These are phyloP conservation scores for Xylaria nigripes DNA, from an alignment of 495 filamentous ascomycete genomes.

Conservation along the genomic window DNA sequence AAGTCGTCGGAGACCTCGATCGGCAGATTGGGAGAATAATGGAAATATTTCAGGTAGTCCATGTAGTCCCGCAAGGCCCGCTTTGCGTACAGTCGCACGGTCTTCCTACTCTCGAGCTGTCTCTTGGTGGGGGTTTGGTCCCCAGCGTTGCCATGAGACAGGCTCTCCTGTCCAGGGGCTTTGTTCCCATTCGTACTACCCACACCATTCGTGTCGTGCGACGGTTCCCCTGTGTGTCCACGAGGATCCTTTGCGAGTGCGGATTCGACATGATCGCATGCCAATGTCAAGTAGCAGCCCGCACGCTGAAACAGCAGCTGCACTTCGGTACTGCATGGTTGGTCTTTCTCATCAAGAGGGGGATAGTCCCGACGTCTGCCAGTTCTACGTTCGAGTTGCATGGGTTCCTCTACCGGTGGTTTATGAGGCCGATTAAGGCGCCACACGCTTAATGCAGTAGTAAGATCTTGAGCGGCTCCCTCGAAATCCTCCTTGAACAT, in stretches of 20 bases:
- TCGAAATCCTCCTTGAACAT: slow-evolving; percentile 68
- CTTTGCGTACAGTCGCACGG: slow-evolving; percentile 62
- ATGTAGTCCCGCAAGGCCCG: slow-evolving; percentile 64
- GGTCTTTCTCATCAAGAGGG: slow-evolving; percentile 57
- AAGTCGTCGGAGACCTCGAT: slow-evolving; percentile 59
- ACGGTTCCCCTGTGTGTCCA: slow-evolving; percentile 7
- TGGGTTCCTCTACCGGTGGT: slow-evolving; percentile 31
- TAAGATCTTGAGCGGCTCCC: slow-evolving; percentile 60
- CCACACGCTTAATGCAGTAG: slow-evolving; percentile 51
- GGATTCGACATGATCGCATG: slow-evolving; percentile 52
- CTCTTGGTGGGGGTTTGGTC: slow-evolving; percentile 36
- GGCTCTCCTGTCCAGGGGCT: slow-evolving; percentile 9
- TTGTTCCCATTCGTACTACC: slow-evolving; percentile 1
- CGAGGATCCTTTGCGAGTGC: slow-evolving; percentile 32
- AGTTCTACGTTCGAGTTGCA: slow-evolving; percentile 26
- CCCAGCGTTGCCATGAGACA: slow-evolving; percentile 16
- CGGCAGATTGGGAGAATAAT: slow-evolving; percentile 65
- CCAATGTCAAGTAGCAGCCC: slow-evolving; percentile 62
- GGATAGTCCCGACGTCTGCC: slow-evolving; percentile 43
- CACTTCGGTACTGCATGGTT: slow-evolving; percentile 62
- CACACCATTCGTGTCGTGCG: slow-evolving; percentile 10
- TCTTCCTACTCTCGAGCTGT: slow-evolving; percentile 52
- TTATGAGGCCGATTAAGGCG: slow-evolving; percentile 45
- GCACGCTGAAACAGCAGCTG: slow-evolving; percentile 72
- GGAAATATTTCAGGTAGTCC: slow-evolving; percentile 59